Percentiles rank a stretch among this genome's conserved stretches.
Conservation (phyloP, 2,329 filamentous ascomycete species). For the Claviceps pusilla region DNA sequence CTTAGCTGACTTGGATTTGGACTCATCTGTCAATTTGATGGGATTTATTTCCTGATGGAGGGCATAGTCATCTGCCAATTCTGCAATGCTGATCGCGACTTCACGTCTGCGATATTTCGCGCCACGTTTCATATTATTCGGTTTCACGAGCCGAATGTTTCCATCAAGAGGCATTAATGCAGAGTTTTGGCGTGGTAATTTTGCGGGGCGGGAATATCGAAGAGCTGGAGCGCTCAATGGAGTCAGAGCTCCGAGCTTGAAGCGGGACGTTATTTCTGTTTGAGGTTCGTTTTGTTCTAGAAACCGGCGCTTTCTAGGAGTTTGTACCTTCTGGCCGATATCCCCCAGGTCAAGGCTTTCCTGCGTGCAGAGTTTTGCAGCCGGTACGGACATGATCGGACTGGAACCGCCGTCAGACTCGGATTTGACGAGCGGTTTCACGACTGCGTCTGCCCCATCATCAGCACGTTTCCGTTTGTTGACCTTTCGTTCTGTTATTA, state of each 20-base stretch:
- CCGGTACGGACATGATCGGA: slow-evolving; percentile 11
- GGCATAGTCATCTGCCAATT: slow-evolving; percentile 34
- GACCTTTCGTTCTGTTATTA: slow-evolving; percentile 35
- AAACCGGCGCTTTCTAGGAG: slow-evolving; percentile 21
- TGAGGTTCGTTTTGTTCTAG: slow-evolving; percentile 9
- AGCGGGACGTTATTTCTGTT: slow-evolving; percentile 1
- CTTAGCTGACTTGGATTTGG: slow-evolving; percentile 7
- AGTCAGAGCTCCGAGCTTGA: background rate
- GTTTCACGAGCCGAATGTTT: slow-evolving; percentile 16
- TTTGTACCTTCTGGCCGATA: slow-evolving; percentile 18
- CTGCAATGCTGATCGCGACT: background rate
- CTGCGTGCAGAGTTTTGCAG: slow-evolving; percentile 21
- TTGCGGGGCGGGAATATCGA: background rate
- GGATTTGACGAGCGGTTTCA: slow-evolving; percentile 25
- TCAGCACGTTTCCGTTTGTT: slow-evolving; percentile 30
- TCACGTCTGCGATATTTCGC: background rate
- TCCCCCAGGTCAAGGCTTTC: slow-evolving; percentile 45
- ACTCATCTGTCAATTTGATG: background rate
- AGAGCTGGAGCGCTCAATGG: background rate
- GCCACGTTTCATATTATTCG: slow-evolving; percentile 11
- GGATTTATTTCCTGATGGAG: slow-evolving; percentile 4
- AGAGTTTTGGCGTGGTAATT: slow-evolving; percentile 10
- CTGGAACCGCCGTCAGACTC: slow-evolving; percentile 21
- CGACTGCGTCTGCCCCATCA: slow-evolving; percentile 10
- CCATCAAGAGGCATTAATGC: slow-evolving; percentile 23